A percentile compares a stretch with the other conserved stretches of the same genome.
phyloP scores from a whole-genome alignment of 176 grass and related monocot species.

The Leersia perrieri region DNA sequence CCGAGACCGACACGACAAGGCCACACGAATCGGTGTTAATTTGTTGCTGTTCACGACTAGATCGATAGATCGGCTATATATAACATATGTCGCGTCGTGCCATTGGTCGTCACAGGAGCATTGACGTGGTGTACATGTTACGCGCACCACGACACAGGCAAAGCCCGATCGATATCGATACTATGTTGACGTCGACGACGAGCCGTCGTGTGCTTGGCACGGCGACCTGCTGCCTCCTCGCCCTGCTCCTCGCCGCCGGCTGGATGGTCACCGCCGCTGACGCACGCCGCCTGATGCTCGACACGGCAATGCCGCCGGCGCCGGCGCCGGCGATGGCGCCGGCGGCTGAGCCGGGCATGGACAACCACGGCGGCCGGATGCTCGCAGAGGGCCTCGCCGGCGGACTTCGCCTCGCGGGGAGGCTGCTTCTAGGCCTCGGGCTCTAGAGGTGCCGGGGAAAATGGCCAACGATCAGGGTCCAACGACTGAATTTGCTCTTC shows the following conservation, averaged over 20 bases:
- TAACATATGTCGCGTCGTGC: neutral
- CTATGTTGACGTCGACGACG: neutral
- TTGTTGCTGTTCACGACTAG: neutral
- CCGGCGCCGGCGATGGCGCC: neutral
- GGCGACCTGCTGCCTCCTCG: slow-evolving; percentile 26
- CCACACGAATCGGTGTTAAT: neutral
- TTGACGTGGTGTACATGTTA: too few relatives aligned
- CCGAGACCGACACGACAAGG: neutral
- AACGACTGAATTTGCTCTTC: too few relatives aligned
- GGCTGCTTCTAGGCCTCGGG: slow-evolving; percentile 24
- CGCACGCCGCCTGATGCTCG: slow-evolving; percentile 10
- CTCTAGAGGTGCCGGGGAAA: neutral
- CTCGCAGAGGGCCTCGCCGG: neutral
- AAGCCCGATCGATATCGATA: too few relatives aligned
- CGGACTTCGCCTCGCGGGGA: slow-evolving; percentile 24
- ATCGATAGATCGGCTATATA: neutral
- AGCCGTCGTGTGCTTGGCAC: neutral
- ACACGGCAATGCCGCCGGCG: neutral
- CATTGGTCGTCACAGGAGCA: too few relatives aligned
- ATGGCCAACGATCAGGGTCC: too few relatives aligned
- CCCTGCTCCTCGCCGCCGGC: slow-evolving; percentile 8
- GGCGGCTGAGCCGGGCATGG: neutral
- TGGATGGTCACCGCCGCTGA: slow-evolving; percentile 5
- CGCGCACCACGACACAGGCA: too few relatives aligned
- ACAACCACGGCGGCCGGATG: neutral